Base-by-base conservation (phyloP, 1,139 yeast species). In the Arxiozyma bovina region DNA sequence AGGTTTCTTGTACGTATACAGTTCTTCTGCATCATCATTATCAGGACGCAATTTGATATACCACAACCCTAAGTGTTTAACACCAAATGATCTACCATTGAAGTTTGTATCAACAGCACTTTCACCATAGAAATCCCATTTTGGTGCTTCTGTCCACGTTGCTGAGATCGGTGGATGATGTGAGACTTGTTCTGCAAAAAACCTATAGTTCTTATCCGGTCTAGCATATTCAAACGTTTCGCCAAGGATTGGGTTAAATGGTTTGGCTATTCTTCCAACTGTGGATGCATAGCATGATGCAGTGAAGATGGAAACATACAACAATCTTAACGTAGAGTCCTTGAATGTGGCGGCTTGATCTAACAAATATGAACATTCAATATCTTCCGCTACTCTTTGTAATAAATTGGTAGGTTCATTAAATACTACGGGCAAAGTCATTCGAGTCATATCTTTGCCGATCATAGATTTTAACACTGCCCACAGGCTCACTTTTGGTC, bases 91-190 rank as follows among this genome's bases (percentile, higher is more conserved):
- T 60, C 98, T 81, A 44, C 98, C 99, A 62, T 82, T 82, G 68
- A 94, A 93, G 64, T 85, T 85, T 5, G 96, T 85, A 62, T 89
- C 93, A 49, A 94, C 98, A 45, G 90, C 85, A 58, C 93, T 85
- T 67, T 91, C 97, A 57, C 99, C 99, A 69, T 85, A 91, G 67
- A 91, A 94, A 61, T 90, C 96, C 99, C 99, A 93, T 61, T 83
- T 82, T 1, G 89, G 80, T 5, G 96, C 81, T 69, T 93, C 96
- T 1, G 96, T 96, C 66, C 81, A 73, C 63, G 95, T 80, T 0
- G 99, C 99, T 62, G 96, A 88, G 57, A 93, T 82, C 1, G 98
- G 97, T 2, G 99, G 99, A 72, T 93, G 99, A 68, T 93, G 99
- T 58, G 96, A 86, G n/a, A 94, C 99, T 71, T 93, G 99, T 70